Base-by-base conservation (phyloP, 139 green algal species). In the Chlorella sp. region DNA sequence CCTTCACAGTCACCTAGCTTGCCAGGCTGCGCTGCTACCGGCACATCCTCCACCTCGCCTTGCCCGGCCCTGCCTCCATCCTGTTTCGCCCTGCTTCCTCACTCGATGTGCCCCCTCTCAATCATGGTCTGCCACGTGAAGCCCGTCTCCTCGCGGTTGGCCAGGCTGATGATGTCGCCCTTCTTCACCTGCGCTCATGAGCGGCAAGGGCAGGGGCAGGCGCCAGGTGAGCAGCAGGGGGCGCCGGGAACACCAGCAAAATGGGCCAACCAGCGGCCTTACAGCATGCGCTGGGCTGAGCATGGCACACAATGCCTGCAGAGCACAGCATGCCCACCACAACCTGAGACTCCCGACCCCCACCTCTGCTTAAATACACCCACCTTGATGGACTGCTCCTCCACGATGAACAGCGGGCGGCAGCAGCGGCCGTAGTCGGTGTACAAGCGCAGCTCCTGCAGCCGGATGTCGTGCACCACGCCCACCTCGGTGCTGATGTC, bases 381-480 rank as follows among this genome's bases (percentile, higher is more conserved):
- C 36, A 62, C 79, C 79, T 83, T 83, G 60, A 83, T 83, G 24
- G 68, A 72, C 85, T 98, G 92, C 40, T 95, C 89, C 74, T 98
- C 91, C 41, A 99, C 95, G 62, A 99, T 97, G 88, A 99, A 99
- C 38, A 99, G 91, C 44, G 95, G 95, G 8, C 95, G 91, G 72
- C 87, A 96, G 77, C 92, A 95, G 41, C 95, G 93, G n/a, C 95
- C 95, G 36, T 89, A 95, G 84, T 98, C 95, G 13, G 94, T 97
- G 90, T 93, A 95, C 70, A 98, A 85, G 3, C 95, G 90, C 82
- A 98, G 90, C 93, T 98, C 95, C 69, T 95, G 92, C 64, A 97
- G 88, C 20, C 85, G 85, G 40, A 96, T 93, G 92, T 98, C 95
- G 77, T 97, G 94, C 78, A 98, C 95, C 70, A 98, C 92, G 19